Evolutionary conservation across 331 rosid species (phyloP), one percentile per base, ranked within the genome.

Genomic region (Pyrus hybrid): DNA sequence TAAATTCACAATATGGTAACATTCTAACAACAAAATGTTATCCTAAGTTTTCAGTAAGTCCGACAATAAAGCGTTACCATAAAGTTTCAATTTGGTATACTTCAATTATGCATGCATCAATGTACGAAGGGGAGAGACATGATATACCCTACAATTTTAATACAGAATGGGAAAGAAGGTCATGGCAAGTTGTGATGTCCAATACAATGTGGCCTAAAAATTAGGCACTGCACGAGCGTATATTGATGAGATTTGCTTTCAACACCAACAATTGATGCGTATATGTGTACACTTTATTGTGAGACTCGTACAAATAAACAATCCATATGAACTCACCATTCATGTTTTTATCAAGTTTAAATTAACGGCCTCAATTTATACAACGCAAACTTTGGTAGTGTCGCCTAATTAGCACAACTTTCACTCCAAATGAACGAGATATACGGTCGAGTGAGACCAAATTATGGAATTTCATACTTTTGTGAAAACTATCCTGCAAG

Each of bases 151-250:
- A 71, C 73, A 33, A 6, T 64, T 32, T 53, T 33, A 53, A 71
- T 20, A 35, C 41, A 20, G 6, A 63, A 45, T 26, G 32, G 67
- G 10, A 71, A 71, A 63, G 45, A 71, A 25, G 51, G 20, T 26
- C 22, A 47, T 71, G 77, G 71, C 26, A 32, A 11, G 53, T 11
- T 12, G 53, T 26, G 13, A 23, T 74, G 63, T 20, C 32, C 28
- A 61, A 54, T 67, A 49, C 60, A 22, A 28, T 51, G 77, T 22
- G 69, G 20, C 72, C 67, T 64, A 54, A 72, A 66, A 28, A 29
- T 37, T 72, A 45, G 82, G 72, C 63, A 63, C 54, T 71, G 72
- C 58, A 70, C 30, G 29, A 33, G 72, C 60, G n/a, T 29, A 53
- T 12, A 43, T 37, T 45, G 47, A 21, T 37, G 33, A 23, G 13